A percentile compares a stretch with the other conserved stretches of the same genome.
Conservation (phyloP, 805 yeast species). For the Lachancea lanzarotensis region DNA sequence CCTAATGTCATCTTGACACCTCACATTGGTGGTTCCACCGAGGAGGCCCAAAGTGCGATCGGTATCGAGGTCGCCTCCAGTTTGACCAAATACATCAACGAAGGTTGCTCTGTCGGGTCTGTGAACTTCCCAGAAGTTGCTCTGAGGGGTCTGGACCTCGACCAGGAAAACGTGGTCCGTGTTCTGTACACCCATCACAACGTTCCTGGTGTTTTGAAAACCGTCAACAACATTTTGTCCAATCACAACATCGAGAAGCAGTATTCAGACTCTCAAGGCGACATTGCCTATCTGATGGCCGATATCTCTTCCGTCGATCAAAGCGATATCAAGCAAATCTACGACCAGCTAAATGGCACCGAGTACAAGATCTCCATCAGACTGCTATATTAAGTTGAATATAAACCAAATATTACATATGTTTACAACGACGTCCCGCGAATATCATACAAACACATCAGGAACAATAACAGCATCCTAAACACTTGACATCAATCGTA, state of each 20-base stretch:
- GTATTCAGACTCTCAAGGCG: conserved; percentile 94
- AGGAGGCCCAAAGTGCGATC: conserved; percentile 96
- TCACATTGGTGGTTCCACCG: conserved; percentile 98
- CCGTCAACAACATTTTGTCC: conserved; percentile 92
- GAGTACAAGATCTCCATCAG: conserved; percentile 89
- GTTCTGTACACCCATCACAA: conserved; percentile 94
- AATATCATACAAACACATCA: too few relatives aligned
- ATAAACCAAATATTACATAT: background rate
- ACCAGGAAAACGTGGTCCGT: conserved; percentile 83
- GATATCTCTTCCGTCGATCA: conserved; percentile 82
- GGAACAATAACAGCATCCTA: too few relatives aligned
- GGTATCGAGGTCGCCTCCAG: conserved; percentile 92
- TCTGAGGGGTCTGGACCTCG: conserved; percentile 78
- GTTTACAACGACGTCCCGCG: too few relatives aligned
- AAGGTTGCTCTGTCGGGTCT: conserved; percentile 90
- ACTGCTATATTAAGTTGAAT: conserved; percentile 56
- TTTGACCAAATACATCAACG: conserved; percentile 85
- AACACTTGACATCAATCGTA: too few relatives aligned
- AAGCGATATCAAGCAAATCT: conserved; percentile 75
- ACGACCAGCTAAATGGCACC: conserved; percentile 81
- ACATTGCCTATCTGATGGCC: conserved; percentile 95
- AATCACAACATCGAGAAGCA: conserved; percentile 96
- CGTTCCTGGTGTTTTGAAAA: conserved; percentile 97
- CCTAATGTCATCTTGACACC: conserved; percentile 92
- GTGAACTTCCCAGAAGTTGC: conserved; percentile 99